Base-by-base conservation (phyloP, 768 basidiomycete species). In the Psilocybe cyanescens region DNA sequence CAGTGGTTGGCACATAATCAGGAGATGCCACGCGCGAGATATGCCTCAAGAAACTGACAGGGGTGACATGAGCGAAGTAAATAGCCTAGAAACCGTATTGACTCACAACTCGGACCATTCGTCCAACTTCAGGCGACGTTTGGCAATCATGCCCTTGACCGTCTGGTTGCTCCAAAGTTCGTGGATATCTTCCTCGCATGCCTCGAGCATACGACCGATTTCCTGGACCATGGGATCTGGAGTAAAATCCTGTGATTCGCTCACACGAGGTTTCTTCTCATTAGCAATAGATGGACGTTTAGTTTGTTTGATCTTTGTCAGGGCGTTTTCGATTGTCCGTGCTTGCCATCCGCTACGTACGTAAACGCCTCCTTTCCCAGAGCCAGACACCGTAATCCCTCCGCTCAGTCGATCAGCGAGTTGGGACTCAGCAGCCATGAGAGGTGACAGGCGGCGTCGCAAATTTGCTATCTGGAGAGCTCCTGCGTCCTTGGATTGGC, bases 61-160 rank as follows among this genome's bases (percentile, higher is more conserved):
- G 41, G 47, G 55, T 35, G 53, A 60, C 12, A 55, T 74, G 58
- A 53, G 71, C 54, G 60, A 63, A 59, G 33, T 57, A 16, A n/a
- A 11, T 29, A 46, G 46, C 12, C 50, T 58, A 57, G 51, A 35
- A 45, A 30, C 44, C 14, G 33, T 9, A 58, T 48, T 24, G 16
- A 80, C 92, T 73, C 70, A 94, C 92, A 91, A 95, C 76, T 94
- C 92, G 11, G 91, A 86, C 88, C 92, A 93, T 72, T 95, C 92
- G 65, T 94, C 92, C 54, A 94, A 78, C 68, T 90, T 88, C 52
- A 94, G 74, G 60, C 87, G 86, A 59, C 92, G 81, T 68, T 83
- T 86, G 19, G 78, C 77, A 49, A 92, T 87, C 72, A 94, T 74
- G 29, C 81, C 84, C 68, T 83, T 85, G 55, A 95, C 92, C 8